These are phyloP conservation scores for Agaricus sinodeliciosus DNA, from an alignment of 768 basidiomycete genomes.

Conservation along the genomic window DNA sequence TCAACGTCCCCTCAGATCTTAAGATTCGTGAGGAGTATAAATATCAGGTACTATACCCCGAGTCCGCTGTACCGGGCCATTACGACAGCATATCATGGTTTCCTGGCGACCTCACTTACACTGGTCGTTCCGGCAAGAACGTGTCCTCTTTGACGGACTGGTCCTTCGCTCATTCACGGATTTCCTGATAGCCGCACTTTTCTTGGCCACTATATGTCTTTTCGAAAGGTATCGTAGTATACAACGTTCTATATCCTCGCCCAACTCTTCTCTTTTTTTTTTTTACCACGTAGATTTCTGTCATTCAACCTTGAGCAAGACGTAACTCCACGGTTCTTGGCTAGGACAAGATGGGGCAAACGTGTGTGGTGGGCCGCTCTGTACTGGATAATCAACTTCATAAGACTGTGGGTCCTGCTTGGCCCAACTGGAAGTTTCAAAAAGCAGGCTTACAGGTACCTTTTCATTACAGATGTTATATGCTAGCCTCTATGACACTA, in stretches of 20 bases:
- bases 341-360: conserved; percentile 34
- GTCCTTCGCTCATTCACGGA: conserved; percentile 39
- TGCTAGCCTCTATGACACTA: conserved; percentile 70
- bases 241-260: no score
- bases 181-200: conserved; percentile 38
- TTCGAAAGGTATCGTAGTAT: conserved; percentile 45
- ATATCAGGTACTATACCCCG: background rate
- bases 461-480: conserved; percentile 46
- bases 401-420: conserved; percentile 45
- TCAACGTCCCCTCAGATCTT: no score
- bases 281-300: conserved; percentile 35
- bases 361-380: conserved; percentile 49
- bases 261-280: background rate
- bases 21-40: background rate
- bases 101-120: conserved; percentile 28
- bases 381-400: conserved; percentile 51
- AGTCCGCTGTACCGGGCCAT: background rate
- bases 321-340: conserved; percentile 36
- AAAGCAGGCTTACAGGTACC: background rate
- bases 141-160: conserved; percentile 32
- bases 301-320: conserved; percentile 42
- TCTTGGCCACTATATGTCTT: conserved; percentile 44
- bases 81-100: conserved; percentile 11
- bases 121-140: conserved; percentile 33
- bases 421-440: no score